Base-by-base conservation (phyloP, 352 stramenopile genomes). In the Phytophthora pinifolia region DNA sequence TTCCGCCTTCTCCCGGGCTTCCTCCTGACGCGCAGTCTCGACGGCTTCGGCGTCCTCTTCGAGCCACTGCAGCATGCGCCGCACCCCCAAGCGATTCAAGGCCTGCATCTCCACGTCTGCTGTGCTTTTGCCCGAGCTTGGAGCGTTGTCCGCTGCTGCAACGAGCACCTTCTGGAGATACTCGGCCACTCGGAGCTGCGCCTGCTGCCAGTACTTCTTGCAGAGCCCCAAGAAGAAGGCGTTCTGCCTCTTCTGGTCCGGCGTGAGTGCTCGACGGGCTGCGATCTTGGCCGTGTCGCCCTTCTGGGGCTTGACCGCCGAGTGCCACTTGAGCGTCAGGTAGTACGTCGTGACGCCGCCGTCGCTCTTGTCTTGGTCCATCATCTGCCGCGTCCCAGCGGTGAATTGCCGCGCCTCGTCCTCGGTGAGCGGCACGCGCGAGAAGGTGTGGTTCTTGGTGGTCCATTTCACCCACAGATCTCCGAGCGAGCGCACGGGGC, bases 321-420 rank as follows among this genome's bases (percentile, higher is more conserved):
- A 68, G 45, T 89, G 83, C 81, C 83, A 94, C 63, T 94, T 94
- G 48, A 94, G 72, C 20, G 83, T 90, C 79, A 94, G 88, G 56
- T 69, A 89, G 57, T 79, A 88, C 15, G 64, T 72, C 37, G 73
- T 77, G 25, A 22, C 49, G 18, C 74, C 79, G 36, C 86, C 67
- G 48, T 67, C 54, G 6, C 41, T 57, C 39, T 65, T 67, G 12
- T 57, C 59, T 32, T 76, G 72, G 43, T 94, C 83, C 83, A 94
- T 94, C 79, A 94, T 89, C 51, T 94, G 81, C 42, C 79, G 74
- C 17, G 83, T 94, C 9, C 81, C 79, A 47, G 63, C 74, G 10
- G 81, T 85, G 52, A 94, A 94, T 33, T 86, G 78, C 25, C 43
- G 47, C 13, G 81, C 79, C 27, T 94, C 79, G 4, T 54, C 54